Evolutionary conservation across 1,284 basidiomycete genomes (phyloP).

Genomic region (Austroboletus novae-zelandiae): DNA sequence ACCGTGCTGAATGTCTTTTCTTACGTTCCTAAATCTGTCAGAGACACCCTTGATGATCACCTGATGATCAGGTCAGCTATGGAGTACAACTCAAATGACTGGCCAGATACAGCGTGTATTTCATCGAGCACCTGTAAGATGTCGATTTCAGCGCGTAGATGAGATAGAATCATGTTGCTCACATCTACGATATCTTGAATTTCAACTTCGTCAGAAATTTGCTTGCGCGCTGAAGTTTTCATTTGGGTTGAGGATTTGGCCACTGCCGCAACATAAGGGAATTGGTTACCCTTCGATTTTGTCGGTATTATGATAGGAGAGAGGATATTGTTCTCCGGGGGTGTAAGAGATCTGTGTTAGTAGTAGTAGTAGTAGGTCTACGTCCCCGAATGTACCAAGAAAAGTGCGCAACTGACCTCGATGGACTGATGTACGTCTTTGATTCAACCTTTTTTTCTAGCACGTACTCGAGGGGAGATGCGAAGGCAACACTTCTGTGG

Average conservation of each 20-base stretch:
- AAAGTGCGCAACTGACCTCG: conserved; percentile 6
- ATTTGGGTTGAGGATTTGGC: neutral
- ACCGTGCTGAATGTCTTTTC: conserved; percentile 39
- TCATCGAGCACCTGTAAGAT: conserved; percentile 28
- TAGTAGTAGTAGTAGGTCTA: neutral
- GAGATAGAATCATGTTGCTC: neutral
- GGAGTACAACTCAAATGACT: conserved; percentile 8
- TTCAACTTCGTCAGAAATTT: conserved; percentile 9
- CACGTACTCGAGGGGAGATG: conserved; percentile 26
- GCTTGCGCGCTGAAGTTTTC: conserved; percentile 2
- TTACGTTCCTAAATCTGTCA: conserved; percentile 40
- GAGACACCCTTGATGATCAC: conserved; percentile 43
- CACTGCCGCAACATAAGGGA: neutral
- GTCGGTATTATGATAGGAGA: conserved; percentile 18
- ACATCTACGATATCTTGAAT: conserved; percentile 32
- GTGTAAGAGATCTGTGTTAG: neutral
- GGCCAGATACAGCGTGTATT: conserved; percentile 35
- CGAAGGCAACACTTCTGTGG: conserved; percentile 28
- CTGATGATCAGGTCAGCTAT: conserved; percentile 27
- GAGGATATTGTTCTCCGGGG: conserved; percentile 8
- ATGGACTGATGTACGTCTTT: conserved; percentile 1
- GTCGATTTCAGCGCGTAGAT: neutral
- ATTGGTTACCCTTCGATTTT: conserved; percentile 7
- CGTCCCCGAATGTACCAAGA: neutral
- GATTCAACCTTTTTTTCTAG: conserved; percentile 2